Base-by-base conservation (phyloP, 768 basidiomycete species). In the Pulveroboletus ravenelii region DNA sequence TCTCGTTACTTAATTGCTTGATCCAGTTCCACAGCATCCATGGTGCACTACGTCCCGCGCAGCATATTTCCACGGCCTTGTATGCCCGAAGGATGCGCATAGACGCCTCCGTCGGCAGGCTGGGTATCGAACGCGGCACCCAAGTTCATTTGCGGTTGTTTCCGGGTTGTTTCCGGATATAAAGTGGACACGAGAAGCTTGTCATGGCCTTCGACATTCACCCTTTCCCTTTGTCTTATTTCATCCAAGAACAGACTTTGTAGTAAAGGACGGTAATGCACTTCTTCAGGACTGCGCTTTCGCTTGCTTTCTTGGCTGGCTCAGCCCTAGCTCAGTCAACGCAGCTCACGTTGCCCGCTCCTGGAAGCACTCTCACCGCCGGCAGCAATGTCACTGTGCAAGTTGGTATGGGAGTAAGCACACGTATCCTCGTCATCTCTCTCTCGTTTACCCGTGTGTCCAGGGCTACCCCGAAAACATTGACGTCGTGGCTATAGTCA, bases 401-500 rank as follows among this genome's bases (percentile, higher is more conserved):
- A 52, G 53, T 63, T 8, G 38, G 32, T 23, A 59, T 63, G 59
- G 49, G 48, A 18, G 62, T 58, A 35, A 48, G 59, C 53, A 35
- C 25, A 5, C 25, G 5, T 4, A 1, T 41, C 38, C 6, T 31
- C 30, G 3, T 14, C 12, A 12, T 14, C 5, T 7, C 29, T 36
- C 29, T 13, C 18, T 17, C 23, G 10, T 23, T 51, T 14, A 60
- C 40, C 14, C 9, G 15, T 25, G 5, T 32, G 7, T 10, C 6
- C 43, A 65, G 64, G 50, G 48, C 3, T 63, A 41, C 47, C 52
- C 57, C 10, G 51, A 60, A 18, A 65, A 60, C 45, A 54, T 66
- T 4, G 60, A 65, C 34, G 47, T 54, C 6, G 65, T 69, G 13
- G 62, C 63, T 10, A 55, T 69, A 39, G 65, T 65, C 35, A 64